Evolutionary conservation across 768 basidiomycete genomes (phyloP), one percentile per base, ranked within the genome.

Genomic region (Coprinellus aureogranulatus): DNA sequence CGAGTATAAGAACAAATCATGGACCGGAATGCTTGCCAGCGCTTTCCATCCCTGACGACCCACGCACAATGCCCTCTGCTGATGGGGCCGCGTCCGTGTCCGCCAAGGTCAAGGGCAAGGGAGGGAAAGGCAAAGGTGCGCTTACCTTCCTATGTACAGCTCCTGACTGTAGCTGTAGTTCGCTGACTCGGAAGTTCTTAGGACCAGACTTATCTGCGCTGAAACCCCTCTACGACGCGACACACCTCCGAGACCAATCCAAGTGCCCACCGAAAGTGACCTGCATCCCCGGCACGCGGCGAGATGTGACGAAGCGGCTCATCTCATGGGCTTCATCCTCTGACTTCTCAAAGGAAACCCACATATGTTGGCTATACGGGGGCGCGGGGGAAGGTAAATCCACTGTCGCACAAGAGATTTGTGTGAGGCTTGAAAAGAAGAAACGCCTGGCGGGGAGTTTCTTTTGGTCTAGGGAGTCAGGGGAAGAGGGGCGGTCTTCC

Each of bases 331-430:
- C 50, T 30, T n/a, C n/a, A 14, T 30, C 18, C 34, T 22, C 2
- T 11, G 20, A 27, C 4, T 10, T 52, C 30, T 27, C 23, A n/a
- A n/a, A 12, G 31, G 25, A 52, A 8, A 52, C 18, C 20, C 50
- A 54, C 28, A 54, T 66, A 18, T 23, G 61, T 23, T 67, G 65
- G 63, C 22, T 67, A 2, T 31, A 60, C 30, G 65, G 63, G 3
- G 56, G 63, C 3, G 61, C 57, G 14, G 65, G 65, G 14, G 56
- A 55, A 12, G 65, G 65, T 8, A 66, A 66, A 48, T 62, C 63
- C 2, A 58, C 62, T 12, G 56, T 65, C 12, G 58, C 60, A 3
- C 62, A 62, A 26, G 54, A 54, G 5, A 57, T 64, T 11, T 61
- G 61, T 12, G 59, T 61, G 14, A 22, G 28, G 16, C 57, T 53